phyloP scores from a whole-genome alignment of 1,284 basidiomycete genomes.

The Cutaneotrichosporon daszewskae region DNA sequence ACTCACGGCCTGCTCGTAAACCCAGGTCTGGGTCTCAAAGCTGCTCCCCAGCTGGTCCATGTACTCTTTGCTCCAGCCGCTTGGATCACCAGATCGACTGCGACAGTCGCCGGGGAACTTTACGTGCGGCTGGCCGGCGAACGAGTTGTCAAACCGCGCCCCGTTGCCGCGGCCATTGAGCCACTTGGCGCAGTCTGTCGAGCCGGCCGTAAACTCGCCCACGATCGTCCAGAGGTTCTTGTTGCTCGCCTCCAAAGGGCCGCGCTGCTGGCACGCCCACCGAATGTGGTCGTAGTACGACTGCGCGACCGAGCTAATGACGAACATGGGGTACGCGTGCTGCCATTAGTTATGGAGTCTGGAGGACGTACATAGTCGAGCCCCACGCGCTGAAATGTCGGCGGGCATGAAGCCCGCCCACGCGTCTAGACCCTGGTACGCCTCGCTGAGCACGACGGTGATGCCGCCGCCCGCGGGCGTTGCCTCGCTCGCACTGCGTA shows the following conservation, averaged over 20 bases:
- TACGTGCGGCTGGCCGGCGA: not conserved
- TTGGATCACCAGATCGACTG: slow-evolving; percentile 55
- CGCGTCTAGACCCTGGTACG: slow-evolving; percentile 67
- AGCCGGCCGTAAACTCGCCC: slow-evolving; percentile 64
- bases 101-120: slow-evolving; percentile 12
- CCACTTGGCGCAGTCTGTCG: slow-evolving; percentile 71
- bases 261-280: slow-evolving; percentile 56
- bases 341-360: slow-evolving; percentile 29
- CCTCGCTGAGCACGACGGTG: slow-evolving; percentile 57
- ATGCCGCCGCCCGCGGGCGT: not conserved
- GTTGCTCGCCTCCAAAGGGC: slow-evolving; percentile 52
- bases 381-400: slow-evolving; percentile 29
- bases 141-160: slow-evolving; percentile 70
- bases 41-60: slow-evolving; percentile 70
- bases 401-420: slow-evolving; percentile 68
- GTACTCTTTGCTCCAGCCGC: slow-evolving; percentile 65
- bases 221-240: slow-evolving; percentile 67
- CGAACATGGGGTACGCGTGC: slow-evolving; percentile 56
- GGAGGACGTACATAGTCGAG: slow-evolving; percentile 11
- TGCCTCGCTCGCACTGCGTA: slow-evolving; percentile 5
- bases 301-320: slow-evolving; percentile 24
- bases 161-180: slow-evolving; percentile 65
- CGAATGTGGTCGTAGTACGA: slow-evolving; percentile 37
- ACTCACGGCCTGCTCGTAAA: slow-evolving; percentile 44
- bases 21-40: slow-evolving; percentile 72